A percentile compares a stretch with the other conserved stretches of the same genome.
Conservation (phyloP, 2,329 filamentous ascomycete genomes). For the Fusarium scirpi region DNA sequence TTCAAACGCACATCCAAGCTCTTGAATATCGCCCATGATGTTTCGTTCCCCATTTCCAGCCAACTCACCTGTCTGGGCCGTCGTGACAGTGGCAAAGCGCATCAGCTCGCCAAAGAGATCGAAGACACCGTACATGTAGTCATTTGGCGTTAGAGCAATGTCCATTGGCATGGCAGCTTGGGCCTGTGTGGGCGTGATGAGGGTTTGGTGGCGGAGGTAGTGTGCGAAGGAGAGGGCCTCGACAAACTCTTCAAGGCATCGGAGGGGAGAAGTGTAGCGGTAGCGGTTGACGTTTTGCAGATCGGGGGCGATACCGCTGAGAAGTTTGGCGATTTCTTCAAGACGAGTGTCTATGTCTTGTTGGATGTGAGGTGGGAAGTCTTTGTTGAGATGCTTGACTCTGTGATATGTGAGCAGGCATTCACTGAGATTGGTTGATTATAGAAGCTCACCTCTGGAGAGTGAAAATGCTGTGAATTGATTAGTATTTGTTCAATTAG, state of each 20-base stretch:
- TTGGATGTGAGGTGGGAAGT: conserved; percentile 75
- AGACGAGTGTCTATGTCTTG: conserved; percentile 78
- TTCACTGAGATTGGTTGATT: background rate
- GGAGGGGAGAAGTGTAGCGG: conserved; percentile 84
- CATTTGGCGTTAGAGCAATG: conserved; percentile 78
- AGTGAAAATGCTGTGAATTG: conserved; percentile 51
- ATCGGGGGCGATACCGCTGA: conserved; percentile 76
- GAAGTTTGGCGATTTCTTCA: conserved; percentile 76
- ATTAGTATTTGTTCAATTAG: conserved; percentile 5
- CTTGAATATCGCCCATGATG: conserved; percentile 84
- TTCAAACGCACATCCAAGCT: conserved; percentile 81
- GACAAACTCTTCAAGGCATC: conserved; percentile 92
- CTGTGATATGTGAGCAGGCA: conserved; percentile 56
- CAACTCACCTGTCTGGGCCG: conserved; percentile 76
- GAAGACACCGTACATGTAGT: conserved; percentile 92
- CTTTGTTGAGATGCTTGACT: conserved; percentile 70
- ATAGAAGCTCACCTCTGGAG: conserved; percentile 53
- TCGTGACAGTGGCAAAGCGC: conserved; percentile 91
- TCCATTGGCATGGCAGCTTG: conserved; percentile 60
- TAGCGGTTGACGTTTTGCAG: conserved; percentile 82
- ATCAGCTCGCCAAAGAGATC: conserved; percentile 97
- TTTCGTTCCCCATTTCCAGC: conserved; percentile 61
- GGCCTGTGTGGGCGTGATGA: conserved; percentile 77
- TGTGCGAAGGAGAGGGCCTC: conserved; percentile 91
- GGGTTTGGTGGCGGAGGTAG: conserved; percentile 81